These are phyloP conservation scores for Asterochloris sp. DNA, from an alignment of 139 green algal genomes.

Conservation along the genomic window DNA sequence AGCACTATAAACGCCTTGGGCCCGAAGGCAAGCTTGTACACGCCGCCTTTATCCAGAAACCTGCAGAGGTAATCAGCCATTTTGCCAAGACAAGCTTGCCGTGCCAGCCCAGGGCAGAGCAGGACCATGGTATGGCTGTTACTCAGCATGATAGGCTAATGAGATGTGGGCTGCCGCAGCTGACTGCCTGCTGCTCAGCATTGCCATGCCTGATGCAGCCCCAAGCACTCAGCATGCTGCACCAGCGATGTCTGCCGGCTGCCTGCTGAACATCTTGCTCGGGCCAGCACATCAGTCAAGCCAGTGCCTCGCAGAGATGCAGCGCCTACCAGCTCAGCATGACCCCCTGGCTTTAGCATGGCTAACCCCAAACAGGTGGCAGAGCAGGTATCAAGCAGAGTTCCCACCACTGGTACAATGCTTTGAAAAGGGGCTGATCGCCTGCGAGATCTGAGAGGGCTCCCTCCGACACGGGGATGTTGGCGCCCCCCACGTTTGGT, in stretches of 20 bases:
- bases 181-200: too few species aligned
- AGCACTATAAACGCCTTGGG: slow-evolving; percentile 98
- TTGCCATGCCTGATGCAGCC: too few species aligned
- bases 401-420: slow-evolving; percentile 85
- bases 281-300: too few species aligned
- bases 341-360: background rate
- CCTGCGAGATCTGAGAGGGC: slow-evolving; percentile 87
- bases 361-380: background rate
- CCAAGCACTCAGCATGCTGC: too few species aligned
- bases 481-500: slow-evolving; percentile 81
- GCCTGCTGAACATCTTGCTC: too few species aligned
- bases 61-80: slow-evolving; percentile 33
- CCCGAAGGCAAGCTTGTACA: slow-evolving; percentile 98
- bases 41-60: slow-evolving; percentile 85
- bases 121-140: too few species aligned
- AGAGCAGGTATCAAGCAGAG: background rate
- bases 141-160: too few species aligned
- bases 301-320: too few species aligned
- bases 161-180: too few species aligned
- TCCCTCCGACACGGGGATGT: slow-evolving; percentile 80
- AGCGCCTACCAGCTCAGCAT: background rate
- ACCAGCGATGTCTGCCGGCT: too few species aligned
- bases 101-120: too few species aligned
- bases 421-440: slow-evolving; percentile 90
- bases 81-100: background rate